phyloP scores from a whole-genome alignment of 495 filamentous ascomycete species.

The Neurospora sp. region DNA sequence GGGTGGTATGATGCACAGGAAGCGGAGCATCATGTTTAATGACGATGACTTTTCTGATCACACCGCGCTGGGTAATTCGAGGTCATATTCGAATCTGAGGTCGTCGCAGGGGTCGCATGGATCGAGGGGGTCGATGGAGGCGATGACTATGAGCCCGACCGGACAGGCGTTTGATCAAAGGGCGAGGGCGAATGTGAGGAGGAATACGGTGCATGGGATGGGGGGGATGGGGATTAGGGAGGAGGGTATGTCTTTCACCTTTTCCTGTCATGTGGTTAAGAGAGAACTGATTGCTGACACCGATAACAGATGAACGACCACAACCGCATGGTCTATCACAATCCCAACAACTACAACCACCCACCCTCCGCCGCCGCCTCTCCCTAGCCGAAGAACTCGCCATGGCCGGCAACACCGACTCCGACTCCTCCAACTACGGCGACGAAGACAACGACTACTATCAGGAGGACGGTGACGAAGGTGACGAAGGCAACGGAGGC shows the following conservation, averaged over 20 bases:
- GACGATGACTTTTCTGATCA: background rate
- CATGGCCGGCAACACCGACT: constrained; percentile 7
- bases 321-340: background rate
- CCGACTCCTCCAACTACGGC: constrained; percentile 3
- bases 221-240: background rate
- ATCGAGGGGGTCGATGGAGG: background rate
- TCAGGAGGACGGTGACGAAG: background rate
- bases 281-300: too few relatives aligned
- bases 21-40: background rate
- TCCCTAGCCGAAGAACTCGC: constrained; percentile 15
- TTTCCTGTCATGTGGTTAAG: too few relatives aligned
- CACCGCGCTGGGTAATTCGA: background rate
- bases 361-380: background rate
- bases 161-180: background rate
- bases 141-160: background rate
- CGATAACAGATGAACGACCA: background rate
- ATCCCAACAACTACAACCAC: background rate
- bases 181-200: background rate
- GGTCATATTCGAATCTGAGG: background rate
- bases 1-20: background rate
- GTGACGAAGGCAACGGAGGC: constrained; percentile 4
- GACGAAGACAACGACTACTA: constrained; percentile 4
- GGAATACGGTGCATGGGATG: constrained; percentile 9
- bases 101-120: background rate
- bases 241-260: constrained; percentile 10